A percentile compares a stretch with the other conserved stretches of the same genome.
Evolutionary conservation across 1,139 yeast genomes (phyloP).

Genomic region (Suhomyces panamericanus): DNA sequence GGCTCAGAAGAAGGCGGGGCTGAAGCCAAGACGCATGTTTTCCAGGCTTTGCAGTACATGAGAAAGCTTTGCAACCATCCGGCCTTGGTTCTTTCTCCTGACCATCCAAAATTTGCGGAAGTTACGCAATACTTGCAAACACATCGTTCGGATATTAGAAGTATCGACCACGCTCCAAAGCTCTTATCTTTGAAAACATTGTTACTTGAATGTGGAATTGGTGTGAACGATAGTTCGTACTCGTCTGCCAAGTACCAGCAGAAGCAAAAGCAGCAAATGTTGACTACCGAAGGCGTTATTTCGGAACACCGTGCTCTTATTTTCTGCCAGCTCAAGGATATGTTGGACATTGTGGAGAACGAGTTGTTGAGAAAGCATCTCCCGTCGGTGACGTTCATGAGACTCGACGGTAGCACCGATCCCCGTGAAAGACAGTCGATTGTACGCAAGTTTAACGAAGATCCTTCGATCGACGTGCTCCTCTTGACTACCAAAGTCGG

Average conservation of each 20-base stretch:
- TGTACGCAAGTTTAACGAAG: constrained; percentile 90
- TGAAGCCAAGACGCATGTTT: constrained; percentile 81
- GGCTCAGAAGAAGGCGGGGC: constrained; percentile 32
- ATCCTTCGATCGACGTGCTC: constrained; percentile 93
- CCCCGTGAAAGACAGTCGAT: constrained; percentile 90
- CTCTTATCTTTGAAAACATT: constrained; percentile 78
- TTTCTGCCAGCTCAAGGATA: constrained; percentile 95
- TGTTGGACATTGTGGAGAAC: constrained; percentile 94
- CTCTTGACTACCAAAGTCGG: constrained; percentile 96
- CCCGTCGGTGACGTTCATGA: constrained; percentile 92
- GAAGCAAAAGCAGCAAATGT: constrained; percentile 35
- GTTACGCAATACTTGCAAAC: constrained; percentile 60
- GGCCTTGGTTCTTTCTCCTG: constrained; percentile 79
- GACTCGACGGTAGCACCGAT: constrained; percentile 93
- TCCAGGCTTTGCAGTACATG: constrained; percentile 98
- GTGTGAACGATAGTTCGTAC: constrained; percentile 54
- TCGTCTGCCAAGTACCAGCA: constrained; percentile 29
- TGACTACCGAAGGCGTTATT: constrained; percentile 69
- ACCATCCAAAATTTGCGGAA: constrained; percentile 79
- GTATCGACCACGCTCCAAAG: constrained; percentile 88
- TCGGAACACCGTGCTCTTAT: constrained; percentile 94
- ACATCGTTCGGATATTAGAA: constrained; percentile 61
- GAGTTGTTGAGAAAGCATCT: constrained; percentile 79
- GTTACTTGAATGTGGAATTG: constrained; percentile 92
- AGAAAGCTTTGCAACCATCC: constrained; percentile 97